Conservation (phyloP, 306 rosid species). For the Arachis stenosperma region DNA sequence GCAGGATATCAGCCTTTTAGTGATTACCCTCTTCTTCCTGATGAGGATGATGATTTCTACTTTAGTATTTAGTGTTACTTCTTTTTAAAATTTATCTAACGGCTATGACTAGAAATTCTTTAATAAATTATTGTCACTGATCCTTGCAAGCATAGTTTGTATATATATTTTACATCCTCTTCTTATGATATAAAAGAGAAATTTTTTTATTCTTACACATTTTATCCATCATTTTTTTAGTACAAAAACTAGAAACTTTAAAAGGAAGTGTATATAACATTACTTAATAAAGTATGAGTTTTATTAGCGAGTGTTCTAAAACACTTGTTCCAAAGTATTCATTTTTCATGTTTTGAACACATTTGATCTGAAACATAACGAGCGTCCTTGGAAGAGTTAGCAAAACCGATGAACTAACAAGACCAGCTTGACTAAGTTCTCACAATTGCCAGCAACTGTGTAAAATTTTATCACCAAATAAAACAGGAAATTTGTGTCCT, state of each 20-base stretch:
- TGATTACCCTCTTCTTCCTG: conserved; percentile 38
- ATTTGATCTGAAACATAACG: no score
- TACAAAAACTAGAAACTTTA: no score
- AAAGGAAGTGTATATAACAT: no score
- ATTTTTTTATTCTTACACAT: no score
- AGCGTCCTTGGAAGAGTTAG: no score
- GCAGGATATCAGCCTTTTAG: conserved; percentile 51
- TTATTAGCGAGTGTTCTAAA: no score
- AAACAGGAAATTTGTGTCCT: conserved; percentile 12
- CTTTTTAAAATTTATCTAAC: background rate
- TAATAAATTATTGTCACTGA: conserved; percentile 8
- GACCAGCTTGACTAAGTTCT: background rate
- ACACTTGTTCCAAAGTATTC: no score
- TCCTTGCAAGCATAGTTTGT: background rate
- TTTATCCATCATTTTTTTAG: no score
- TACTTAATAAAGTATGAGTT: no score
- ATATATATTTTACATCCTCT: no score
- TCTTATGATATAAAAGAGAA: no score
- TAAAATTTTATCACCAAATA: conserved; percentile 12
- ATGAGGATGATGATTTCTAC: conserved; percentile 44
- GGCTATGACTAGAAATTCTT: background rate
- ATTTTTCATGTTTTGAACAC: no score
- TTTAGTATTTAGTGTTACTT: background rate
- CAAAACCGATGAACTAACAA: background rate
- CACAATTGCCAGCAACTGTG: background rate